Evolutionary conservation across 2,329 filamentous ascomycete species (phyloP).

Genomic region (Trichoderma simmonsii): DNA sequence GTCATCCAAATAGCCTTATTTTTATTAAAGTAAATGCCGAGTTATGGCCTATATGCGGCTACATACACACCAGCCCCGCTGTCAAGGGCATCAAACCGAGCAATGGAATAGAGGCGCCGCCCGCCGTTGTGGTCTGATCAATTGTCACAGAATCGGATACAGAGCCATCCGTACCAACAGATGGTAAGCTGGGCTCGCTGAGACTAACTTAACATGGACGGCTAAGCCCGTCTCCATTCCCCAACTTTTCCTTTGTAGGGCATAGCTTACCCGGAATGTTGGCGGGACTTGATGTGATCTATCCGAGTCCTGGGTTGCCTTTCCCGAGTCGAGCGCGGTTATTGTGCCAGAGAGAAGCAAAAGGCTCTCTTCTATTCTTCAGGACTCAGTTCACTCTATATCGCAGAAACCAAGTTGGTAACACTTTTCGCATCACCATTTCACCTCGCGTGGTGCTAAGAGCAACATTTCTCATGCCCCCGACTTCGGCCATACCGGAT

Average conservation of each 20-base stretch:
- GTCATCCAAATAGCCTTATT: rapidly evolving
- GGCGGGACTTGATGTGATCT: neutral
- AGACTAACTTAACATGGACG: neutral
- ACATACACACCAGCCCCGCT: neutral
- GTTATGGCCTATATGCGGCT: neutral
- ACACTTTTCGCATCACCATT: neutral
- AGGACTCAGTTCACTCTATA: neutral
- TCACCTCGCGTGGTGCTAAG: neutral
- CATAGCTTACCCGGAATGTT: neutral
- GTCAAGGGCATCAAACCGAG: neutral
- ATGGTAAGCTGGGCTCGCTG: neutral
- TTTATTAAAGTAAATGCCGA: neutral
- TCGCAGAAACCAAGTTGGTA: neutral
- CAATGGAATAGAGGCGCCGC: neutral
- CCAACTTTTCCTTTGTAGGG: neutral
- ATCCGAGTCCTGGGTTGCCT: neutral
- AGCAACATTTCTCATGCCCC: neutral
- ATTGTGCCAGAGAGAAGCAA: neutral
- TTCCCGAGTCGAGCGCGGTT: neutral
- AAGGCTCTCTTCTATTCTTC: neutral
- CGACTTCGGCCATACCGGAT: neutral
- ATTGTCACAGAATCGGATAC: neutral
- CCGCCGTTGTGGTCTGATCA: neutral
- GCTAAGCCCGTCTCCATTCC: neutral
- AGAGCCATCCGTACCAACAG: neutral